A percentile compares a stretch with the other conserved stretches of the same genome.
Conservation (phyloP, 2,329 filamentous ascomycete species). For the Ophiocordyceps robertsii region DNA sequence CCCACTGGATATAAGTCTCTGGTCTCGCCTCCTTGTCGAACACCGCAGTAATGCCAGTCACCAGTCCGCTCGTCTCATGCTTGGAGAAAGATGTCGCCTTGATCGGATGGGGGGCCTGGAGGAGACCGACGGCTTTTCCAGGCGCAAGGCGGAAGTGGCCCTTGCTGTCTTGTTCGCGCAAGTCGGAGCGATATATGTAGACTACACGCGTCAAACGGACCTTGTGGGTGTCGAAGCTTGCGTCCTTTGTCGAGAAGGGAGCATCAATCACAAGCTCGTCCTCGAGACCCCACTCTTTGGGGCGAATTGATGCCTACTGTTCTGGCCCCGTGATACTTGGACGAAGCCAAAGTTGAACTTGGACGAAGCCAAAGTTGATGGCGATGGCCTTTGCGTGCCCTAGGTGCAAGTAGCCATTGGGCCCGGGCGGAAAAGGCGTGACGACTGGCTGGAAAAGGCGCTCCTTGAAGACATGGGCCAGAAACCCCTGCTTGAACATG, state of each 20-base stretch:
- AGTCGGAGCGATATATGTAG: slow-evolving; percentile 76
- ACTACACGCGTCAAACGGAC: slow-evolving; percentile 60
- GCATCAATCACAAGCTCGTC: slow-evolving; percentile 34
- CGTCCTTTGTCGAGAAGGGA: slow-evolving; percentile 74
- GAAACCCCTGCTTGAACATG: slow-evolving; percentile 73
- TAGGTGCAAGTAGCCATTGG: slow-evolving; percentile 88
- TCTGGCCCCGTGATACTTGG: slow-evolving; percentile 1
- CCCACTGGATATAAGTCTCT: too few species aligned
- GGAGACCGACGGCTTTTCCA: slow-evolving; percentile 61
- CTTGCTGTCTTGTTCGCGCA: slow-evolving; percentile 58
- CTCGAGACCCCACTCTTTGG: slow-evolving; percentile 21
- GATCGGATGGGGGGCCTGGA: slow-evolving; percentile 59
- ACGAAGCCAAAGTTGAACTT: slow-evolving; percentile 89
- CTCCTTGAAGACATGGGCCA: slow-evolving; percentile 58
- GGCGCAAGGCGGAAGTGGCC: slow-evolving; percentile 74
- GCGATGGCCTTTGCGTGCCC: slow-evolving; percentile 93
- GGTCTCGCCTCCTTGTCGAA: too few species aligned
- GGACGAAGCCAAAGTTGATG: slow-evolving; percentile 92
- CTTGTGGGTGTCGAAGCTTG: slow-evolving; percentile 47
- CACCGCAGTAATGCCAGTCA: slow-evolving; percentile 34
- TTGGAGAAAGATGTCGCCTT: slow-evolving; percentile 16
- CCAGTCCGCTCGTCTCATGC: slow-evolving; percentile 9
- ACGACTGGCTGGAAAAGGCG: slow-evolving; percentile 47
- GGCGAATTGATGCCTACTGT: too few species aligned
- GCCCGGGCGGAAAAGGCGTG: slow-evolving; percentile 72